Conservation (phyloP, 148 eudicot genomes). For the Beta vulgaris region DNA sequence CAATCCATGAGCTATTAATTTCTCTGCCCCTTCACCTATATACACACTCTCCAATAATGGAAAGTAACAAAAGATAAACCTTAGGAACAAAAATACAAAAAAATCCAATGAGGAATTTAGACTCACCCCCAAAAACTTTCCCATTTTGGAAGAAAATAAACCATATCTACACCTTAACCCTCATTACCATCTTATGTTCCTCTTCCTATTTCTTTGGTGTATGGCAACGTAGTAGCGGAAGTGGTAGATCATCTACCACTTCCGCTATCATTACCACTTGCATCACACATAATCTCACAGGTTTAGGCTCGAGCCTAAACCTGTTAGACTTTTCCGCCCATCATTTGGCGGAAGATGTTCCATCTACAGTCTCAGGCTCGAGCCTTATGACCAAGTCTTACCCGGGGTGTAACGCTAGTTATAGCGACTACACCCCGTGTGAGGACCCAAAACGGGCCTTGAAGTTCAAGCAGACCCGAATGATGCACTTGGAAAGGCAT, state of each 20-base stretch:
- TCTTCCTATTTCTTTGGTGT: constrained; percentile 47
- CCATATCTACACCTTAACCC: constrained; percentile 17
- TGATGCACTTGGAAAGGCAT: constrained; percentile 60
- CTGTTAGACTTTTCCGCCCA: constrained; percentile 51
- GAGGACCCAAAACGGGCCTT: constrained; percentile 48
- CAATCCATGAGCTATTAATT: no score
- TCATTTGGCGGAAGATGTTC: constrained; percentile 36
- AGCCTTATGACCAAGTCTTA: not conserved
- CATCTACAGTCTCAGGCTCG: not conserved
- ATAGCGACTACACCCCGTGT: constrained; percentile 77
- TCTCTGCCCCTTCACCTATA: no score
- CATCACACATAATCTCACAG: not conserved
- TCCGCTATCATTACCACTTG: constrained; percentile 5
- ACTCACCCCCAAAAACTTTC: not conserved
- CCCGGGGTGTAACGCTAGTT: constrained; percentile 42
- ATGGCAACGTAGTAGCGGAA: constrained; percentile 28
- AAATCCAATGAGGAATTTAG: not conserved
- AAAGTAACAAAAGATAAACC: no score
- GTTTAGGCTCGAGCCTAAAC: not conserved
- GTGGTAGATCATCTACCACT: constrained; percentile 25
- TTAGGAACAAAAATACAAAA: no score
- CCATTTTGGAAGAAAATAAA: not conserved
- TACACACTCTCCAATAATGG: no score
- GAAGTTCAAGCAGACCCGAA: constrained; percentile 37
- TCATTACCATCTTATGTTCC: constrained; percentile 38